Conservation (phyloP, 2,329 filamentous ascomycete species). For the Ophiostoma sp. region DNA sequence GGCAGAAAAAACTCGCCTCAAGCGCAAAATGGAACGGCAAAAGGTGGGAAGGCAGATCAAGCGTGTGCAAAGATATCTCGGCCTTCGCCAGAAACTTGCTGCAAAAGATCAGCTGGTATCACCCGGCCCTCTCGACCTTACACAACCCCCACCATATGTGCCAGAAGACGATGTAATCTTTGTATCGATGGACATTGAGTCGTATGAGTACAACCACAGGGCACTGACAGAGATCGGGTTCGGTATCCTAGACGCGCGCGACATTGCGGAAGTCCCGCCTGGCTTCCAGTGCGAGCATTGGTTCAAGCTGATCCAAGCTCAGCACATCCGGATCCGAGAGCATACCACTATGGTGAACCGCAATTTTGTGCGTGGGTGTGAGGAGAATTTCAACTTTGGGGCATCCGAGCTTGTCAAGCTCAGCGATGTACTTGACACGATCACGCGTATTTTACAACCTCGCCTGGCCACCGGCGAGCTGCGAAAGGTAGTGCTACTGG, state of each 20-base stretch:
- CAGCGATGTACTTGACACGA: conserved; percentile 32
- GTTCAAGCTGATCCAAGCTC: conserved; percentile 59
- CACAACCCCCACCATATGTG: conserved; percentile 40
- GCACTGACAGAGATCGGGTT: conserved; percentile 82
- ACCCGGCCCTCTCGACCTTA: conserved; percentile 37
- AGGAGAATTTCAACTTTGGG: conserved; percentile 62
- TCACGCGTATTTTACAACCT: conserved; percentile 30
- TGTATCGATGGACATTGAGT: conserved; percentile 76
- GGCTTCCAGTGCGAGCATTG: conserved; percentile 60
- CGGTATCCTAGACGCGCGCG: conserved; percentile 66
- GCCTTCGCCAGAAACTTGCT: conserved; percentile 45
- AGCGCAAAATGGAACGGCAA: neutral
- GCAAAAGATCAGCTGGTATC: too few relatives aligned
- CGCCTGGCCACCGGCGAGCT: conserved; percentile 23
- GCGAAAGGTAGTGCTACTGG: conserved; percentile 63
- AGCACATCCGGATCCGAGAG: conserved; percentile 74
- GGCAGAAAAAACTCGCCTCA: neutral
- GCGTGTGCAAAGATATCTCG: conserved; percentile 64
- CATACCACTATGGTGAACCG: conserved; percentile 60
- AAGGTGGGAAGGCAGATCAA: conserved; percentile 33
- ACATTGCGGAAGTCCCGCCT: conserved; percentile 50
- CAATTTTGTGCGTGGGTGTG: conserved; percentile 42
- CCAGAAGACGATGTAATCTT: conserved; percentile 60
- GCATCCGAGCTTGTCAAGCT: conserved; percentile 39
- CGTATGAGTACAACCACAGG: conserved; percentile 61